Evolutionary conservation across 805 yeast genomes (phyloP), one percentile per base, ranked within the genome.

Genomic region (Wickerhamomyces alni): DNA sequence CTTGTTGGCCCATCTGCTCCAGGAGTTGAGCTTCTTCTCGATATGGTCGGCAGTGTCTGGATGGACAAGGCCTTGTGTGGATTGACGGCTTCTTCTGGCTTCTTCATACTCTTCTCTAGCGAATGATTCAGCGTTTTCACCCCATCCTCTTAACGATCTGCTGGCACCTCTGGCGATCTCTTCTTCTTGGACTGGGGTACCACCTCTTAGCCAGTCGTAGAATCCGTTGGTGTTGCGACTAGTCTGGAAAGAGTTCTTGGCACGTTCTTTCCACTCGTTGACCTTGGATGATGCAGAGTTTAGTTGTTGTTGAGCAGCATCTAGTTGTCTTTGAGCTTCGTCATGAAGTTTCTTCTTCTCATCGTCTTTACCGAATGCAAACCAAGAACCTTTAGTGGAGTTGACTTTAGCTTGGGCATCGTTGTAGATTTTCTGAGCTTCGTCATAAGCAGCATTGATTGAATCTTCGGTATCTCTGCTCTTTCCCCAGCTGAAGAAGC

Each of bases 61-160:
- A 15, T 33, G 26, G 33, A 32, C 37, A 15, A 39, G 27, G 15
- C 44, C 42, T 24, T 40, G 24, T 13, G 30, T 31, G 4, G 25
- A 16, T 15, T 36, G 29, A 22, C 39, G 37, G n/a, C 37, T 35
- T 22, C 35, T 21, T 15, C 32, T 44, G 10, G 46, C 46, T 15
- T 46, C 48, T 5, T 57, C 56, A 15, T 61, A 54, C 44, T 69
- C 69, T 18, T 72, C 77, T 13, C 57, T 53, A 2, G 77, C 68
- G 42, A 67, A 61, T 26, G 57, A 62, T 11, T 63, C 55, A 5
- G 75, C 76, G 35, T 58, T 51, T 35, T 66, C 69, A 16, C 75
- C 74, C 72, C 74, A 70, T 4, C 75, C 75, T 38, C 64, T 58
- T 9, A 68, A 55, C 0, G 70, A 59, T 21, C 52, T 54, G 19